Percentiles rank a stretch among this genome's conserved stretches.
Evolutionary conservation across 495 filamentous ascomycete species (phyloP).

Genomic region (Sordaria brevicollis): DNA sequence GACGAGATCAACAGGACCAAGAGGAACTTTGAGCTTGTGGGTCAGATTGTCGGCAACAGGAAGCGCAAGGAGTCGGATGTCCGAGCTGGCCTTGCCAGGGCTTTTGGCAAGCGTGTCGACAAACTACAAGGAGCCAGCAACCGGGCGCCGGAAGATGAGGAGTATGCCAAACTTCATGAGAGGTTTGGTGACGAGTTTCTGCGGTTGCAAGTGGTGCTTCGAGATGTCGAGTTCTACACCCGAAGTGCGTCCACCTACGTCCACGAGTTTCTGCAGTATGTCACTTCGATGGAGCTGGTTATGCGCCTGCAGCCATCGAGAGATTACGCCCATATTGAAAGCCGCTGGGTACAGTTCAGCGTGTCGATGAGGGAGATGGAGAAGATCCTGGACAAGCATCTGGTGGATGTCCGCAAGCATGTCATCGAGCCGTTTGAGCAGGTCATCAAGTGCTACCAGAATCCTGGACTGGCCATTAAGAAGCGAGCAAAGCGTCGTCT

Average conservation of each 20-base stretch:
- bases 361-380: conserved; percentile 72
- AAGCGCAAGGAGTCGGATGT: conserved; percentile 90
- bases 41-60: conserved; percentile 64
- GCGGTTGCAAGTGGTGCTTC: conserved; percentile 76
- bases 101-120: conserved; percentile 76
- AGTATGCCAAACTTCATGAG: conserved; percentile 64
- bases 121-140: conserved; percentile 51
- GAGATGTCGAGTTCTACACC: conserved; percentile 84
- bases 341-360: conserved; percentile 82
- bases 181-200: conserved; percentile 81
- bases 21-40: conserved; percentile 80
- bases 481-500: conserved; percentile 83
- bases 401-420: conserved; percentile 63
- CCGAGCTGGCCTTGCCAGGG: conserved; percentile 69
- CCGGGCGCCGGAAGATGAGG: conserved; percentile 67
- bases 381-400: conserved; percentile 72
- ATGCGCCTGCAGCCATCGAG: conserved; percentile 46
- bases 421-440: conserved; percentile 82
- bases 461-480: conserved; percentile 75
- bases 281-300: conserved; percentile 57
- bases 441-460: conserved; percentile 68
- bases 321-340: conserved; percentile 69
- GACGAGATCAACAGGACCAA: conserved; percentile 87
- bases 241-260: conserved; percentile 57
- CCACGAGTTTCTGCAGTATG: conserved; percentile 59